phyloP scores from a whole-genome alignment of 2,329 filamentous ascomycete species.

The Alternaria gansuensis region DNA sequence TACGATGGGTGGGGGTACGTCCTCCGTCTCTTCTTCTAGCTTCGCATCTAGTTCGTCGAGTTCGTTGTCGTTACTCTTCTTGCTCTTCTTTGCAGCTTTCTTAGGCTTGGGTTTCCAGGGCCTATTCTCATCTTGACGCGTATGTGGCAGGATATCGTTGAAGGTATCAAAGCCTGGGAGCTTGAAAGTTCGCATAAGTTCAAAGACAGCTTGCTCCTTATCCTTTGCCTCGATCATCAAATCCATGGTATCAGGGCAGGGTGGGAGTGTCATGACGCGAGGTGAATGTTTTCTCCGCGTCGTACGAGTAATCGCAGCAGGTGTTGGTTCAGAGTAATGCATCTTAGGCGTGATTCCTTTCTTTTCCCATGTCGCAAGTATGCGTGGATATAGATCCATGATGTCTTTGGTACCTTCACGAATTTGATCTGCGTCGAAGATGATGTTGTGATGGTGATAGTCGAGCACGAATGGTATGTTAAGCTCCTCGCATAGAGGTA shows the following conservation, averaged over 20 bases:
- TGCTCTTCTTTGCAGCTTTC: slow-evolving; percentile 58
- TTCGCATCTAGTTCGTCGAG: slow-evolving; percentile 52
- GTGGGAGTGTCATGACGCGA: slow-evolving; percentile 80
- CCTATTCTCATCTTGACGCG: slow-evolving; percentile 78
- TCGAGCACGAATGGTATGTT: slow-evolving; percentile 93
- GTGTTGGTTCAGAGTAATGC: slow-evolving; percentile 89
- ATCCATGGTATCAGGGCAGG: slow-evolving; percentile 84
- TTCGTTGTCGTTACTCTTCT: slow-evolving; percentile 54
- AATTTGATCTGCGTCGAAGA: slow-evolving; percentile 76
- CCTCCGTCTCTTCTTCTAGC: slow-evolving; percentile 52
- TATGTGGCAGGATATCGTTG: slow-evolving; percentile 79
- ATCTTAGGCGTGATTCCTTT: slow-evolving; percentile 93
- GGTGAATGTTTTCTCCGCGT: slow-evolving; percentile 87
- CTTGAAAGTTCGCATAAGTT: slow-evolving; percentile 87
- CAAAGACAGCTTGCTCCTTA: slow-evolving; percentile 95
- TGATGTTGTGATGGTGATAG: slow-evolving; percentile 94
- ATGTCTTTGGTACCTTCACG: slow-evolving; percentile 89
- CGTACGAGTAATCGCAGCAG: slow-evolving; percentile 77
- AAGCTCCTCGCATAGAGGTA: slow-evolving; percentile 91
- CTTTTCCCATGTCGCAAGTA: slow-evolving; percentile 81
- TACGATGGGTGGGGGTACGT: slow-evolving; percentile 56
- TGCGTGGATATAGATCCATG: slow-evolving; percentile 75
- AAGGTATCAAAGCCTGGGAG: slow-evolving; percentile 80
- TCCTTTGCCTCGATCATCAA: slow-evolving; percentile 99
- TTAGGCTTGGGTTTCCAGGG: slow-evolving; percentile 51